These are phyloP conservation scores for Ophioceras dolichostomum DNA, from an alignment of 2,329 filamentous ascomycete species.

Conservation along the genomic window DNA sequence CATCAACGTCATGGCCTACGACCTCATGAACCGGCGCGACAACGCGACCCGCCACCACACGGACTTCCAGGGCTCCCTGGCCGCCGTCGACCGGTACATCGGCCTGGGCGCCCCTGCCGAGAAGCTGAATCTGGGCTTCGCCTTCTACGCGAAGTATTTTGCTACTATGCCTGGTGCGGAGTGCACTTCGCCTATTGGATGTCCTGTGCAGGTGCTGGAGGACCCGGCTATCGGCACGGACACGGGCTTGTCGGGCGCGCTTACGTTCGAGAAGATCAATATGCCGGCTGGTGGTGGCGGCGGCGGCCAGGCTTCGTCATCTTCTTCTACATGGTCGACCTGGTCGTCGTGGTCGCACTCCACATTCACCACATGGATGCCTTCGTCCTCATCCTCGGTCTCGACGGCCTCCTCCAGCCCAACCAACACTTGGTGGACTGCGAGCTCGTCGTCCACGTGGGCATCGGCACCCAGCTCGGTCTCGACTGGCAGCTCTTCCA, in stretches of 20 bases:
- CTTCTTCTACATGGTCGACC: no score
- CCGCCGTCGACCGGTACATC: slow-evolving; percentile 47
- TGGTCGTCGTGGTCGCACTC: no score
- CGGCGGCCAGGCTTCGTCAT: no score
- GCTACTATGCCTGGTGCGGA: slow-evolving; percentile 30
- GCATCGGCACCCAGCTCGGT: no score
- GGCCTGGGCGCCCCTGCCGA: slow-evolving; percentile 33
- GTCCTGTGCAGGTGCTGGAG: slow-evolving; percentile 43
- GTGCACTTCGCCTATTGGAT: slow-evolving; percentile 33
- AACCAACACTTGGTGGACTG: no score
- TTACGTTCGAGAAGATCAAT: slow-evolving; percentile 25
- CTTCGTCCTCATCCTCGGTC: no score
- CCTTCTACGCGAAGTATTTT: slow-evolving; percentile 58
- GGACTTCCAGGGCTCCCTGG: slow-evolving; percentile 41
- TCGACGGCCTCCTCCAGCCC: no score
- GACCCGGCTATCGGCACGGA: slow-evolving; percentile 43
- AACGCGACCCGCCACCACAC: slow-evolving; percentile 52
- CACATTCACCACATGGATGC: no score
- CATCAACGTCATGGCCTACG: slow-evolving; percentile 58
- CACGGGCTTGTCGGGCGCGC: slow-evolving; percentile 38
- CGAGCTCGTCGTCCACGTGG: no score
- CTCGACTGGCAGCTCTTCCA: no score
- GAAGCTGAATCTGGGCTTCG: slow-evolving; percentile 51
- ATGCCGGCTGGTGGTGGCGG: no score
- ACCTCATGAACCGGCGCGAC: slow-evolving; percentile 59